These are phyloP conservation scores for Boletales sp. DNA, from an alignment of 768 basidiomycete species.

Conservation along the genomic window DNA sequence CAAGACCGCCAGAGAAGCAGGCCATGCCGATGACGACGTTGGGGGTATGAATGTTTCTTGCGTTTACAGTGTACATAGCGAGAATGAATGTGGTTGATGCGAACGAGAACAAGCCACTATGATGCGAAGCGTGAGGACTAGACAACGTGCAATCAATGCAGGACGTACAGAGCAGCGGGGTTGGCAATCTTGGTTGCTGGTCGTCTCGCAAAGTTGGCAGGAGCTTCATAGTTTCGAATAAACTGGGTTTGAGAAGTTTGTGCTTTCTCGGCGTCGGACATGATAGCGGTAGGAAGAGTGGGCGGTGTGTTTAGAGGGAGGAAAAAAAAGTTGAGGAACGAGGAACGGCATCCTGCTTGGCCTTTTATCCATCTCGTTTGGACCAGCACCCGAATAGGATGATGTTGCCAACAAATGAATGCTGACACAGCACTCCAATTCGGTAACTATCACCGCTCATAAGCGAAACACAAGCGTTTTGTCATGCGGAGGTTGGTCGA, in stretches of 20 bases:
- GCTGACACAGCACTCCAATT: constrained; percentile 15
- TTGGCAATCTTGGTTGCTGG: constrained; percentile 46
- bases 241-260: constrained; percentile 16
- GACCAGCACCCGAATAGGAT: constrained; percentile 11
- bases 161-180: constrained; percentile 40
- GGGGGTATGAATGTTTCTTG: constrained; percentile 49
- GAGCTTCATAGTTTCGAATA: constrained; percentile 12
- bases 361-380: constrained; percentile 16
- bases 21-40: constrained; percentile 88
- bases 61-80: constrained; percentile 65
- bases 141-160: not conserved
- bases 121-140: not conserved
- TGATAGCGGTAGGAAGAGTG: constrained; percentile 6
- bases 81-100: constrained; percentile 81
- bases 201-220: constrained; percentile 22
- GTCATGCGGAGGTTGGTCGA: not conserved
- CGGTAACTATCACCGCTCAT: not conserved
- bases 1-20: constrained; percentile 77
- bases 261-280: constrained; percentile 38
- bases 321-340: not conserved
- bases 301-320: not conserved
- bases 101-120: constrained; percentile 76
- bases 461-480: not conserved
- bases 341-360: not conserved
- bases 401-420: constrained; percentile 13